Conservation (phyloP, 305 asterid species). For the Solanum hybrid region DNA sequence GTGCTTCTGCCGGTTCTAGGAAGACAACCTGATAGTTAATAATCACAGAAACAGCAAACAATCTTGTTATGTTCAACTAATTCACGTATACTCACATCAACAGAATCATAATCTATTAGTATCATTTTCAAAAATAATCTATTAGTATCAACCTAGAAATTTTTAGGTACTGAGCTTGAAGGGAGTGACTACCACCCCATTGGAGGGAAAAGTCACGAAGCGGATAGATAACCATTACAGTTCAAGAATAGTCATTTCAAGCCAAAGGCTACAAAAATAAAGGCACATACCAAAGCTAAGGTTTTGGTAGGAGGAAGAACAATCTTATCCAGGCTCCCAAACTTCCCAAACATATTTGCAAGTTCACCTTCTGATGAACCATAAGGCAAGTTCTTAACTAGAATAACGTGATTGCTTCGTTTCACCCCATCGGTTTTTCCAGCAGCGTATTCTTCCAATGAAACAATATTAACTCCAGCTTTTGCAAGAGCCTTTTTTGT, state of each 20-base stretch:
- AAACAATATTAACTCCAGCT: conserved; percentile 72
- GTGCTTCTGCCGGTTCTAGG: conserved; percentile 82
- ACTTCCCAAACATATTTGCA: conserved; percentile 71
- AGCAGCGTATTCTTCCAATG: conserved; percentile 70
- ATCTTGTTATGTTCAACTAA: not conserved
- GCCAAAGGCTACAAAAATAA: not conserved
- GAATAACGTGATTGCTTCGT: conserved; percentile 85
- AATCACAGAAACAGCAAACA: conserved; percentile 9
- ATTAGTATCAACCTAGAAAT: not conserved
- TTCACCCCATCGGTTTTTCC: conserved; percentile 63
- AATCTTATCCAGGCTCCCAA: conserved; percentile 76
- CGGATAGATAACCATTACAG: not conserved
- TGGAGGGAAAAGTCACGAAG: not conserved
- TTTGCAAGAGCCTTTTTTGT: conserved; percentile 77
- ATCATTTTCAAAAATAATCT: not conserved
- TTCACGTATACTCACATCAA: not conserved
- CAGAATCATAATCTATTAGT: not conserved
- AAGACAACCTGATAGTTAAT: conserved; percentile 49
- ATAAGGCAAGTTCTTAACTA: conserved; percentile 88
- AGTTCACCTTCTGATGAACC: conserved; percentile 80
- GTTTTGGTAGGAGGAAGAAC: conserved; percentile 80
- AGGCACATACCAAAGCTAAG: conserved; percentile 69
- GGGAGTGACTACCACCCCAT: not conserved
- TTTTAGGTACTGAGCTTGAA: not conserved
- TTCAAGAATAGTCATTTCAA: not conserved